Percentiles rank a stretch among this genome's conserved stretches.
phyloP scores from a whole-genome alignment of 2,329 filamentous ascomycete species.

The Sclerotiophoma versabilis region DNA sequence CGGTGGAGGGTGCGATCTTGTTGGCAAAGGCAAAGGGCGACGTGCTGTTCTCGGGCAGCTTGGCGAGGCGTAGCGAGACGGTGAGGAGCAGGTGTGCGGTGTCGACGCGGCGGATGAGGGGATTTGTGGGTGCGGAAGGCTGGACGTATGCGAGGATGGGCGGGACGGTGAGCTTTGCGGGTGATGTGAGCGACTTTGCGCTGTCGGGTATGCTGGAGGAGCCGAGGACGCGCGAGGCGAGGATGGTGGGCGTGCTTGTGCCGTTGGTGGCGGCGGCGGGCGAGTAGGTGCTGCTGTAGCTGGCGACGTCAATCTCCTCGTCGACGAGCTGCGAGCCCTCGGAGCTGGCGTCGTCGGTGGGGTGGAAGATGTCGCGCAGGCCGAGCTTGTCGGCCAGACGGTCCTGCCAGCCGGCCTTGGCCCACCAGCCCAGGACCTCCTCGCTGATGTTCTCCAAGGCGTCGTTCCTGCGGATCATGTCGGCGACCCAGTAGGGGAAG shows the following conservation, averaged over 20 bases:
- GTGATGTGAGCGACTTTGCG: conserved; percentile 37
- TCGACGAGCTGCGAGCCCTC: conserved; percentile 50
- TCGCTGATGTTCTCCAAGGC: conserved; percentile 87
- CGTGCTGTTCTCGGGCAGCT: conserved; percentile 66
- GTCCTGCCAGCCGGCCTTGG: conserved; percentile 89
- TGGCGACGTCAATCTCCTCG: conserved; percentile 62
- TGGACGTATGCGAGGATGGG: conserved; percentile 85
- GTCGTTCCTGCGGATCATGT: conserved; percentile 81
- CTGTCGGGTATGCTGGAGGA: conserved; percentile 38
- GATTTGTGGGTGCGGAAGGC: conserved; percentile 62
- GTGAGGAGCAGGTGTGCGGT: conserved; percentile 81
- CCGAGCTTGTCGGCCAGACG: conserved; percentile 80
- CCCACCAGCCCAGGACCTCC: conserved; percentile 94
- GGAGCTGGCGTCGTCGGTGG: conserved; percentile 49
- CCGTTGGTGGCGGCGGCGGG: conserved; percentile 17
- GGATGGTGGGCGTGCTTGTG: conserved; percentile 20
- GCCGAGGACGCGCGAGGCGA: conserved; percentile 48
- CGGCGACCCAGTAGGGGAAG: conserved; percentile 88
- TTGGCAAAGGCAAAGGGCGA: conserved; percentile 79
- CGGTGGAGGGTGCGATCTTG: conserved; percentile 75
- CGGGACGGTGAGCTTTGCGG: conserved; percentile 63
- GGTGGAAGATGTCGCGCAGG: conserved; percentile 70
- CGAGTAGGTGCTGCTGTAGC: conserved; percentile 61
- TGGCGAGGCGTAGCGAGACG: conserved; percentile 85
- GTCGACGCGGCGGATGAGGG: conserved; percentile 86